Evolutionary conservation across 768 basidiomycete species (phyloP).

Genomic region (Xerocomellus chrysenteron): DNA sequence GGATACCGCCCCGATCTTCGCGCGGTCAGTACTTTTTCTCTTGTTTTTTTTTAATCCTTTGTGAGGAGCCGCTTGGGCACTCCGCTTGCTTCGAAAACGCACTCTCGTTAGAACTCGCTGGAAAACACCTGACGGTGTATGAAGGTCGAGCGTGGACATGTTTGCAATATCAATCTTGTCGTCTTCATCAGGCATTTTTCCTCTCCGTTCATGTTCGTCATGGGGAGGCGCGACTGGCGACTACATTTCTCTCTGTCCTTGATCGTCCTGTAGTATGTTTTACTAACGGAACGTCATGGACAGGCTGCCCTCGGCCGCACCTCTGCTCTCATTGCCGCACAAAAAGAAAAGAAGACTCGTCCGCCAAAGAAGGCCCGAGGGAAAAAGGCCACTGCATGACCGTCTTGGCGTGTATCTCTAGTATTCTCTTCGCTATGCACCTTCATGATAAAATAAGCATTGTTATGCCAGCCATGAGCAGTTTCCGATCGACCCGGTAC

Average conservation of each 20-base stretch:
- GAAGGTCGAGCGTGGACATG: slow-evolving; percentile 93
- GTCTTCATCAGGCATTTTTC: slow-evolving; percentile 18
- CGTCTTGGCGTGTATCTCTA: slow-evolving; percentile 26
- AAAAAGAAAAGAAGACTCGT: slow-evolving; percentile 66
- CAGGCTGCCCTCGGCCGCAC: slow-evolving; percentile 77
- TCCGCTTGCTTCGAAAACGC: slow-evolving; percentile 39
- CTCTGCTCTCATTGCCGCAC: slow-evolving; percentile 66
- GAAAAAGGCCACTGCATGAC: slow-evolving; percentile 48
- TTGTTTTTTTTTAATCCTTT: not conserved
- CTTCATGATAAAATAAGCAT: slow-evolving; percentile 20
- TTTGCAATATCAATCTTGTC: slow-evolving; percentile 67
- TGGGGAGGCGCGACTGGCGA: slow-evolving; percentile 35
- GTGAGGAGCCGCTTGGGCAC: not conserved
- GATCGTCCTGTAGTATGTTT: slow-evolving; percentile 48
- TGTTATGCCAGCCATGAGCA: slow-evolving; percentile 8
- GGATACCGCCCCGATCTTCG: slow-evolving; percentile 81
- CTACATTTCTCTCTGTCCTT: slow-evolving; percentile 17
- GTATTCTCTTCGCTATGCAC: slow-evolving; percentile 20
- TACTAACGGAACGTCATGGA: slow-evolving; percentile 20
- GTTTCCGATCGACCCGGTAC: slow-evolving; percentile 9
- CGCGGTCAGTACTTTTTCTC: slow-evolving; percentile 50
- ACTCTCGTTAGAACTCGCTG: slow-evolving; percentile 94
- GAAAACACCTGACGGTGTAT: slow-evolving; percentile 58
- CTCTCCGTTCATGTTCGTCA: slow-evolving; percentile 29
- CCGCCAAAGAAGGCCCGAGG: slow-evolving; percentile 73